phyloP scores from a whole-genome alignment of 75 land plant species.

The Pseudotsuga menziesii region DNA sequence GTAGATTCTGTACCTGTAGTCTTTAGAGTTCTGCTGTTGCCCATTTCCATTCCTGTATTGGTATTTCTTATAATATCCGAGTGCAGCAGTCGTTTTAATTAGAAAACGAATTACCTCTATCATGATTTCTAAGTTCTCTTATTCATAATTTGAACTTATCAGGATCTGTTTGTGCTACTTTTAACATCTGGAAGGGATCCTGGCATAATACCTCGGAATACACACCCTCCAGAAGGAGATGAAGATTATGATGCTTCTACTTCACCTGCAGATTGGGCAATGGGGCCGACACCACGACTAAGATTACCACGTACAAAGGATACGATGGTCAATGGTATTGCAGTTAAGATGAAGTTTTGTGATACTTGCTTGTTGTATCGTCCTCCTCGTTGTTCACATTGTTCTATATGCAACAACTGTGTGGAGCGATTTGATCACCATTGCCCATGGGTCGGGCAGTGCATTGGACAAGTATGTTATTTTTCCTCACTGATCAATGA shows the following conservation, averaged over 20 bases:
- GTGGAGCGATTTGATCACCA: slow-evolving; percentile 90
- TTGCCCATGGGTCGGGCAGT: slow-evolving; percentile 95
- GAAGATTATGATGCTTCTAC: slow-evolving; percentile 19
- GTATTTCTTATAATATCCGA: not conserved
- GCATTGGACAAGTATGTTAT: slow-evolving; percentile 67
- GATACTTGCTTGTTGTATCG: slow-evolving; percentile 83
- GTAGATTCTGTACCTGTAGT: not conserved
- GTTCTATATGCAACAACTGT: slow-evolving; percentile 89
- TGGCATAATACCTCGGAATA: slow-evolving; percentile 67
- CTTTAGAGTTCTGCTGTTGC: not conserved
- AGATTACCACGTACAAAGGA: slow-evolving; percentile 59
- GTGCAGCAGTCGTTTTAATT: not conserved
- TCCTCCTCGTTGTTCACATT: slow-evolving; percentile 83
- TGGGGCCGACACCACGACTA: slow-evolving; percentile 19
- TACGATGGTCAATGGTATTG: slow-evolving; percentile 53
- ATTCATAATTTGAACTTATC: not conserved
- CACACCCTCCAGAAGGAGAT: slow-evolving; percentile 47
- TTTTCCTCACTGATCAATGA: not conserved
- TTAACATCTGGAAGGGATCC: slow-evolving; percentile 75
- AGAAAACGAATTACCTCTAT: not conserved
- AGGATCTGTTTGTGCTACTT: slow-evolving; percentile 41
- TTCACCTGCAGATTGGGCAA: slow-evolving; percentile 48
- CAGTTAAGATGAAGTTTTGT: slow-evolving; percentile 69
- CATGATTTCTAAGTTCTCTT: not conserved
- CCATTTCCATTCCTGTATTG: not conserved